phyloP scores from a whole-genome alignment of 1,284 basidiomycete genomes.

The Earliella scabrosa region DNA sequence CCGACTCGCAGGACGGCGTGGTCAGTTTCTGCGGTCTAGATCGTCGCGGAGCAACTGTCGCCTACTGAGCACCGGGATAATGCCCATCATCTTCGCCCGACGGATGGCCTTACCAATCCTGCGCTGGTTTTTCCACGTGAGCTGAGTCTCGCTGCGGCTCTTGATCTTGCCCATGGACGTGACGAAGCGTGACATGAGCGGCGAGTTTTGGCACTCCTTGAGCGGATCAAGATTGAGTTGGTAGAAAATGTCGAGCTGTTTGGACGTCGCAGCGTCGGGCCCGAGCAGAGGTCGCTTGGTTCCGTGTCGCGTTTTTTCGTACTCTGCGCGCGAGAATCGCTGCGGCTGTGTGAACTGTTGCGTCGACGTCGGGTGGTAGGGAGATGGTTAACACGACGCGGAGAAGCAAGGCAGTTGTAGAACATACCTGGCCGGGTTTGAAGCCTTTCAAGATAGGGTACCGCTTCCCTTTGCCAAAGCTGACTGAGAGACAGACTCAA shows the following conservation, averaged over 20 bases:
- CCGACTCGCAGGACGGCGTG: not conserved
- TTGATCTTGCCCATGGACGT: slow-evolving; percentile 89
- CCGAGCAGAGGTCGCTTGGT: slow-evolving; percentile 46
- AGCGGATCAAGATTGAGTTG: slow-evolving; percentile 72
- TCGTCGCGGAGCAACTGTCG: slow-evolving; percentile 16
- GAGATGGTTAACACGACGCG: not conserved
- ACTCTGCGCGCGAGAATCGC: slow-evolving; percentile 28
- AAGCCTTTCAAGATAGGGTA: slow-evolving; percentile 20
- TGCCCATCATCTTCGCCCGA: slow-evolving; percentile 91
- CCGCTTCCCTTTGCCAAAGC: not conserved
- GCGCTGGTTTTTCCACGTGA: slow-evolving; percentile 86
- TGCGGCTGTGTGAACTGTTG: slow-evolving; percentile 37
- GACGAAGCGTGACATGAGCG: slow-evolving; percentile 71
- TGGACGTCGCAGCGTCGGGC: slow-evolving; percentile 54
- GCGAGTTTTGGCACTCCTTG: slow-evolving; percentile 69
- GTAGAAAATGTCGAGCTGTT: slow-evolving; percentile 67
- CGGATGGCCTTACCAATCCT: slow-evolving; percentile 87
- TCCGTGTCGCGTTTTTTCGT: slow-evolving; percentile 18
- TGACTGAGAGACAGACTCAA: not conserved
- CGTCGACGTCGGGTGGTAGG: too few species aligned
- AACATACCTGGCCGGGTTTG: slow-evolving; percentile 7
- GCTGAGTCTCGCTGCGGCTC: slow-evolving; percentile 67
- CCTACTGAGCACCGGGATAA: slow-evolving; percentile 73
- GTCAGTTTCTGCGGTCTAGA: not conserved
- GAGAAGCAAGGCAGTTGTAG: not conserved